Base-by-base conservation (phyloP, 129 eudicot species). In the Lactuca sativa region DNA sequence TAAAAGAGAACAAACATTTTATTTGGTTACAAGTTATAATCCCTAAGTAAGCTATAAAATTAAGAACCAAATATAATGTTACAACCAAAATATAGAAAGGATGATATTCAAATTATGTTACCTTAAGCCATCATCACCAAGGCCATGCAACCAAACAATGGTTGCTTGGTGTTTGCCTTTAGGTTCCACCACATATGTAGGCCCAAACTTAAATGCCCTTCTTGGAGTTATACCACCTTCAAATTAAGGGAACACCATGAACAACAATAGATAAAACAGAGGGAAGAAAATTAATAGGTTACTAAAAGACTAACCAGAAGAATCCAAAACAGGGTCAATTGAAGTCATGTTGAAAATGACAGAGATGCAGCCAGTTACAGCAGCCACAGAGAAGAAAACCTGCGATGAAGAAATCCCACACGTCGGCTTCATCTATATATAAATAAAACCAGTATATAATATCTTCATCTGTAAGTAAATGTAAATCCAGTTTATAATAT, bases 131-230 rank as follows among this genome's bases (percentile, higher is more conserved):
- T 86, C 82, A 63, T 89, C 92, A 52, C 96, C 92, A 74, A 83
- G 90, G 69, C 96, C 96, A 84, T 89, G 96, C 68, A 89, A 79
- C 92, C 92, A 86, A 31, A 86, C 96, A 37, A 86, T 71, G 55
- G 96, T 89, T 13, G 90, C 92, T 63, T 79, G 87, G 80, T 89
- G 92, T 77, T 75, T 83, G 62, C 90, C 96, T 84, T 86, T 89
- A 41, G 96, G 90, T 77, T 71, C 77, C 63, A 89, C 86, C 33
- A 86, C 96, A 62, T 83, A 67, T 0, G 96, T 89, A 41, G 77
- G 79, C 37, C 96, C 92, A 77, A 89, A 89, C 16, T 72, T 67
- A 79, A 77, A 79, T 18, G 71, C 78, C 72, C 82, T 79, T 51
- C 61, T 74, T 43, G 76, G 84, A 62, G 81, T 66, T 54, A 56